Percentiles rank a stretch among this genome's conserved stretches.
phyloP scores from a whole-genome alignment of 2,329 filamentous ascomycete species.

The Aspergillus sp. region DNA sequence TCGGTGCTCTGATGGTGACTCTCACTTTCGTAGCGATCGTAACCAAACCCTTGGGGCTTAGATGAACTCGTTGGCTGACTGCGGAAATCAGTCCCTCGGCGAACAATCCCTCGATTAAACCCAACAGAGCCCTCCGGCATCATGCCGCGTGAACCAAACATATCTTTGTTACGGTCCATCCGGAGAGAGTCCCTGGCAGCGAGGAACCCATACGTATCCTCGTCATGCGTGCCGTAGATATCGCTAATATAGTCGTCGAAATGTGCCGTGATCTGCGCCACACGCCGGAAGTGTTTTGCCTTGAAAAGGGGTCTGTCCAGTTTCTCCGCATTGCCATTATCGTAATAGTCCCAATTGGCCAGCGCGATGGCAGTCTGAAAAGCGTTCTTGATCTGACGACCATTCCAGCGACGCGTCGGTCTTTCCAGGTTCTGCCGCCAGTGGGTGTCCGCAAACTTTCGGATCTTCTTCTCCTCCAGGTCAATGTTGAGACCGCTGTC shows the following conservation, averaged over 20 bases:
- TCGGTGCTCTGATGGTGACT: neutral
- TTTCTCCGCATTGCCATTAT: neutral
- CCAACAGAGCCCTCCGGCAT: neutral
- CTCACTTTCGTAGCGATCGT: neutral
- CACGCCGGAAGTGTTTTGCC: neutral
- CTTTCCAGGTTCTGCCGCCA: neutral
- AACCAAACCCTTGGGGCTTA: neutral
- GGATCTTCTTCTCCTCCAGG: neutral
- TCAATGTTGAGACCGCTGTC: neutral
- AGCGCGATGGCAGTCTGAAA: neutral
- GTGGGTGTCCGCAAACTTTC: neutral
- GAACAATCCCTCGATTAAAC: neutral
- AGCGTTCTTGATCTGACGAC: neutral
- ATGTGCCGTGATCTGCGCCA: neutral
- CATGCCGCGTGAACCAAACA: neutral
- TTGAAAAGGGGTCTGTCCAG: neutral
- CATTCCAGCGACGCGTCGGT: neutral
- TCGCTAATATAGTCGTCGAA: neutral
- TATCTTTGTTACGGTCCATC: neutral
- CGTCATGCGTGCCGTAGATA: neutral
- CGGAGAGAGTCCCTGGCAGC: neutral
- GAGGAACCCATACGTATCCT: neutral
- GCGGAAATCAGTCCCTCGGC: neutral
- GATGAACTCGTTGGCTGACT: neutral
- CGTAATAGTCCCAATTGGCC: neutral